A percentile compares a stretch with the other conserved stretches of the same genome.
Evolutionary conservation across 768 basidiomycete genomes (phyloP).

Genomic region (Russula brevipes): DNA sequence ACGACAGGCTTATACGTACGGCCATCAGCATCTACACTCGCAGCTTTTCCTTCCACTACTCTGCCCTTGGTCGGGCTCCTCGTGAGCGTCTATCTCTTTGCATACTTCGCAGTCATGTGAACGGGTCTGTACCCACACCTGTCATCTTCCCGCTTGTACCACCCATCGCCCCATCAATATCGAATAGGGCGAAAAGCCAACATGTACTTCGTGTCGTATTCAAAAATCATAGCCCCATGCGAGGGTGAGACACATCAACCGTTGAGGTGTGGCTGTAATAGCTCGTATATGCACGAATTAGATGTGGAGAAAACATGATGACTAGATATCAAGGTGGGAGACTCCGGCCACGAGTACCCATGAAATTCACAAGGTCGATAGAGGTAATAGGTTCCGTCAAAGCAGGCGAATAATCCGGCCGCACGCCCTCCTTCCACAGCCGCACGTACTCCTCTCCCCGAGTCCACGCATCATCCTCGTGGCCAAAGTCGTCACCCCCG

Average conservation of each 20-base stretch:
- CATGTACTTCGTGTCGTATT: background rate
- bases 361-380: background rate
- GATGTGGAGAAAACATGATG: background rate
- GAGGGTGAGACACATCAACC: background rate
- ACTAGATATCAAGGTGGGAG: background rate
- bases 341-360: slow-evolving; percentile 6
- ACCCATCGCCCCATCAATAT: background rate
- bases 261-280: background rate
- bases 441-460: slow-evolving; percentile 66
- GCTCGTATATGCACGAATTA: background rate
- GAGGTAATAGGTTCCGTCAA: slow-evolving; percentile 36
- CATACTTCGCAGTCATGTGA: background rate
- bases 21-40: background rate
- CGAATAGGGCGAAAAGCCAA: background rate
- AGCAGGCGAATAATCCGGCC: slow-evolving; percentile 59
- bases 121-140: background rate
- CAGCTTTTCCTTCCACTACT: background rate
- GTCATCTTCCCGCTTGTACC: background rate
- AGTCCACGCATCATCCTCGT: slow-evolving; percentile 51
- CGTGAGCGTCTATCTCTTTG: background rate
- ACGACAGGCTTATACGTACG: slow-evolving; percentile 18
- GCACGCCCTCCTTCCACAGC: slow-evolving; percentile 64
- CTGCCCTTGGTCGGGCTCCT: background rate
- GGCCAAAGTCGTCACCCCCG: background rate
- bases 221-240: background rate